A percentile compares a stretch with the other conserved stretches of the same genome.
These are phyloP conservation scores for Phallus indusiatus DNA, from an alignment of 768 basidiomycete genomes.

Conservation along the genomic window DNA sequence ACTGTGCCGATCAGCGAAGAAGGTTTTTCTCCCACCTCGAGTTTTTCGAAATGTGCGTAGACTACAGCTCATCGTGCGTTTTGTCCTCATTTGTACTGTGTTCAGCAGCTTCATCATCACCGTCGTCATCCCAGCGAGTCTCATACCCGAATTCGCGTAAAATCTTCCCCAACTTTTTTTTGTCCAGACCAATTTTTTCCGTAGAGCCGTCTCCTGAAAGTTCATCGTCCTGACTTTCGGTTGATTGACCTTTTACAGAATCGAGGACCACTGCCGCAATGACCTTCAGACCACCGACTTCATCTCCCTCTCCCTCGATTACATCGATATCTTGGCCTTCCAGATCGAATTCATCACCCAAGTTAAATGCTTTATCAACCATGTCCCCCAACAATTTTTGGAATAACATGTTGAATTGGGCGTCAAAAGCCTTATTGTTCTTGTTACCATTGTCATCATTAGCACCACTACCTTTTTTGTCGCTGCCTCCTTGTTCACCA, in stretches of 20 bases:
- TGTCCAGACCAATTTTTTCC: neutral
- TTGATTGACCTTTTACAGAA: neutral
- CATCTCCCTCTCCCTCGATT: neutral
- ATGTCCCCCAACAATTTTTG: constrained; percentile 5
- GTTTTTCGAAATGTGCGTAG: no score
- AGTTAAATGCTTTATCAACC: constrained; percentile 11
- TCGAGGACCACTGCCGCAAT: neutral
- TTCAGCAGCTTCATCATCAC: constrained; percentile 3
- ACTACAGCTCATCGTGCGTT: neutral
- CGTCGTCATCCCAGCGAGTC: constrained; percentile 23
- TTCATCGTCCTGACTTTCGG: neutral
- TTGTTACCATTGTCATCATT: neutral
- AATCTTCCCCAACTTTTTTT: constrained; percentile 29
- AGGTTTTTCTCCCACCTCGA: no score
- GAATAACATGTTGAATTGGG: no score
- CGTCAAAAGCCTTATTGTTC: neutral
- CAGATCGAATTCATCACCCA: constrained; percentile 11
- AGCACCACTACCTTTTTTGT: constrained; percentile 15
- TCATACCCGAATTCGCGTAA: constrained; percentile 47
- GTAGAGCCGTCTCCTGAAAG: neutral
- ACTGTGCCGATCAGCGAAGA: no score
- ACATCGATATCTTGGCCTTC: constrained; percentile 16
- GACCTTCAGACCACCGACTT: constrained; percentile 7
- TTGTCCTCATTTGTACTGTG: neutral
- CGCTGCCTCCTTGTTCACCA: neutral